Base-by-base conservation (phyloP, 345 rosid species). In the Excoecaria cochinchinensis region DNA sequence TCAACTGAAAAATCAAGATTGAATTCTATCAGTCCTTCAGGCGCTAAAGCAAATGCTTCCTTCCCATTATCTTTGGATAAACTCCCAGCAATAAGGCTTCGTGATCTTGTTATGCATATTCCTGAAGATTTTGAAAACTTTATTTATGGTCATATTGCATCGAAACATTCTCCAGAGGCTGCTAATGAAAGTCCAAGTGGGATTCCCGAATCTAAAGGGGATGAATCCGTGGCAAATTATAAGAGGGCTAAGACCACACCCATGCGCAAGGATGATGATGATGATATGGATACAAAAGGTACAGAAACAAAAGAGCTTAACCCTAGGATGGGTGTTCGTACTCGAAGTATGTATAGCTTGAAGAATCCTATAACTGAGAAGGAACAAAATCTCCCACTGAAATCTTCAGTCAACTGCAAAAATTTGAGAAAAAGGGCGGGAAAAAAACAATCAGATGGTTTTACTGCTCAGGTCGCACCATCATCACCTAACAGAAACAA, bases 281-380 rank as follows among this genome's bases (percentile, higher is more conserved):
- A 19, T 19, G 60, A 13, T 8, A n/a, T 31, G 69, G 13, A 22
- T 60, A 47, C 73, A n/a, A 51, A 24, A 24, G 75, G 46, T 62
- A 31, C 9, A 50, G 68, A 38, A 44, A 36, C 1, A 4, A 69
- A 39, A 19, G 55, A 62, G 21, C 15, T 8, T 12, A 55, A 63
- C 59, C 66, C 39, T 50, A 62, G 75, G 44, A 74, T 38, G 46
- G 84, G 87, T 68, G 78, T 84, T 39, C 60, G 76, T 24, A 87
- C 89, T 39, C 83, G 90, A 76, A 89, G 92, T 71, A 85, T 84
- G 85, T 69, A 67, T 17, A 85, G 81, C 74, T 55, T 72, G 77
- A 69, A 60, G 76, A 47, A 64, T 53, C 63, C 15, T 44, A 44
- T 22, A 6, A 60, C 10, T 36, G 56, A 60, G 67, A 22, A 38